Percentiles rank a stretch among this genome's conserved stretches.
These are phyloP conservation scores for Phellopilus nigrolimitatus DNA, from an alignment of 1,284 basidiomycete genomes.

Conservation along the genomic window DNA sequence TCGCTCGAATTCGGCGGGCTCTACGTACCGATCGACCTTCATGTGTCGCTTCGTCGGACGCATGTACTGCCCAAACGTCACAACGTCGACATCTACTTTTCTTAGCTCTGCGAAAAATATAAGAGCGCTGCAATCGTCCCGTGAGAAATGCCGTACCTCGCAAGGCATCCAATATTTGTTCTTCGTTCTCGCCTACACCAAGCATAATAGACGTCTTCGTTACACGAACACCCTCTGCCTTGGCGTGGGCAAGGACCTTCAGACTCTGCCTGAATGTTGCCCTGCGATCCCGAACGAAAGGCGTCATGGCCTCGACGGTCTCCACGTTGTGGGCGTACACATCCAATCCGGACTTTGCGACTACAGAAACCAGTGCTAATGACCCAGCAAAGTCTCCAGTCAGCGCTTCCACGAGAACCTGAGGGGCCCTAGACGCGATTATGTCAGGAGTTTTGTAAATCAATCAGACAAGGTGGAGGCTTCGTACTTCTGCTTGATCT, in stretches of 20 bases:
- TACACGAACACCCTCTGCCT: slow-evolving; percentile 78
- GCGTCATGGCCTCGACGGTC: slow-evolving; percentile 90
- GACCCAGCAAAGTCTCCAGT: slow-evolving; percentile 93
- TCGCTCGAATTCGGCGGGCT: slow-evolving; percentile 86
- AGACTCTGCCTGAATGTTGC: slow-evolving; percentile 92
- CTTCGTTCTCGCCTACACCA: slow-evolving; percentile 88
- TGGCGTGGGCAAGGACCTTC: slow-evolving; percentile 78
- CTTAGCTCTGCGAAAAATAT: slow-evolving; percentile 63
- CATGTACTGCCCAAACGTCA: slow-evolving; percentile 99
- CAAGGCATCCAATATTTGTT: slow-evolving; percentile 82
- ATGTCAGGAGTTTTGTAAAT: not conserved
- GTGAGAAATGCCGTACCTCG: slow-evolving; percentile 51
- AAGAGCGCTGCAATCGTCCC: not conserved
- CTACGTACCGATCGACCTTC: slow-evolving; percentile 97
- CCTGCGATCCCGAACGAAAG: slow-evolving; percentile 90
- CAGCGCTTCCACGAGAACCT: slow-evolving; percentile 94
- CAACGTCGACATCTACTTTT: slow-evolving; percentile 88
- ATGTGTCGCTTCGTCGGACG: slow-evolving; percentile 98
- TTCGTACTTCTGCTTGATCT: slow-evolving; percentile 89
- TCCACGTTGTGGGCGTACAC: slow-evolving; percentile 99
- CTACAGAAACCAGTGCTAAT: slow-evolving; percentile 68
- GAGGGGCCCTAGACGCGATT: slow-evolving; percentile 57
- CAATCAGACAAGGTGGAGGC: not conserved
- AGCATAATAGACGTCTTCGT: slow-evolving; percentile 99
- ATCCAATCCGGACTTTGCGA: slow-evolving; percentile 91